Evolutionary conservation across 164 flowering plant species (phyloP).

Genomic region (Aristolochia californica): DNA sequence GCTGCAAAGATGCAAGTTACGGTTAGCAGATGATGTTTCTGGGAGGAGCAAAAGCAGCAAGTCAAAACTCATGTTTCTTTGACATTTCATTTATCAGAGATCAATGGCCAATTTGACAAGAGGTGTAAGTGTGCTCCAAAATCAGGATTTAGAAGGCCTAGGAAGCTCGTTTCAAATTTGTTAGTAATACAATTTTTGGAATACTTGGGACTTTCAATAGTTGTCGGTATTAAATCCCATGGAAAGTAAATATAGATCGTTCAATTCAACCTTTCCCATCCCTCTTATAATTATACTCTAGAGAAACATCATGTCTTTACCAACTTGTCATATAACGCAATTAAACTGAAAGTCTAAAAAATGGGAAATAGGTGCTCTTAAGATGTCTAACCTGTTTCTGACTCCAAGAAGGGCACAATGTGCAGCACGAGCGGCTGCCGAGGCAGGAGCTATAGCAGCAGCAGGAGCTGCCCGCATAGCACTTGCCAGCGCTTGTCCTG

Average conservation of each 20-base stretch:
- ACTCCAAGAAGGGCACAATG: slow-evolving; percentile 89
- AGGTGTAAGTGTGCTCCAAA: neutral
- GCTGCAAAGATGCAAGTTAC: slow-evolving; percentile 30
- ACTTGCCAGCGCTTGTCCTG: slow-evolving; percentile 76
- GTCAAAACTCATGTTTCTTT: neutral
- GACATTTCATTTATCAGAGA: neutral
- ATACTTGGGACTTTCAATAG: neutral
- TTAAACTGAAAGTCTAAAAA: neutral
- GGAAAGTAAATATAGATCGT: neutral
- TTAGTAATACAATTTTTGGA: neutral
- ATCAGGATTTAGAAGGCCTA: neutral
- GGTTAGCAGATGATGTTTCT: neutral
- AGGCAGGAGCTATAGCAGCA: slow-evolving; percentile 88
- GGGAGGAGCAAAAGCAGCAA: neutral
- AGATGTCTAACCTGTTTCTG: slow-evolving; percentile 63
- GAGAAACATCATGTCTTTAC: neutral
- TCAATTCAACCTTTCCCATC: no score
- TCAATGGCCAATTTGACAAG: neutral
- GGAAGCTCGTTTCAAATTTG: neutral
- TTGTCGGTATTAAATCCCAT: neutral
- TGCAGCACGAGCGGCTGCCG: slow-evolving; percentile 74
- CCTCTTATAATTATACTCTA: neutral
- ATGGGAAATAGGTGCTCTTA: neutral
- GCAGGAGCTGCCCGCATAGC: slow-evolving; percentile 83
- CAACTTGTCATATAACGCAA: neutral